Percentiles rank a stretch among this genome's conserved stretches.
Conservation (phyloP, 1,139 yeast species). For the Diutina pseudorugosa region DNA sequence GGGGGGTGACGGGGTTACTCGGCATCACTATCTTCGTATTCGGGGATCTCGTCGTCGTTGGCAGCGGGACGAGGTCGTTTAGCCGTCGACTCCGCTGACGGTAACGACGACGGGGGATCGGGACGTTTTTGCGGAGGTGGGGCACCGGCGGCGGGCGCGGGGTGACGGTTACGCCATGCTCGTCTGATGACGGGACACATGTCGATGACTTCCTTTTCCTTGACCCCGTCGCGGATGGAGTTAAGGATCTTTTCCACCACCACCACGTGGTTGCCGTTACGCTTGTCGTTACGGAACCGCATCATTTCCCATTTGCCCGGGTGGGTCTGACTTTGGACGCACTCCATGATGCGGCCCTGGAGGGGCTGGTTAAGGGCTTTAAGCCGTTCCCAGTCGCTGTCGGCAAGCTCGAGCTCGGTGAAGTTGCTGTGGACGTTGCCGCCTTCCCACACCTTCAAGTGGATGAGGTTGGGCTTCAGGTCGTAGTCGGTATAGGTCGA, state of each 20-base stretch:
- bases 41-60: slow-evolving; percentile 21
- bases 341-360: slow-evolving; percentile 86
- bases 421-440: slow-evolving; percentile 50
- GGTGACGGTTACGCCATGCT: slow-evolving; percentile 17
- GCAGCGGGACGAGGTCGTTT: slow-evolving; percentile 1
- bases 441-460: slow-evolving; percentile 75
- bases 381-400: slow-evolving; percentile 73
- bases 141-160: neutral
- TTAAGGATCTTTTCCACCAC: slow-evolving; percentile 74
- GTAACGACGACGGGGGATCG: slow-evolving; percentile 6
- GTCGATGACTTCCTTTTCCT: slow-evolving; percentile 57
- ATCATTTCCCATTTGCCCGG: slow-evolving; percentile 69
- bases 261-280: slow-evolving; percentile 71
- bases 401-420: slow-evolving; percentile 47
- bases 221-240: slow-evolving; percentile 80
- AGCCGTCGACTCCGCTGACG: slow-evolving; percentile 7
- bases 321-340: slow-evolving; percentile 41
- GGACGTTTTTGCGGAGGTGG: slow-evolving; percentile 6
- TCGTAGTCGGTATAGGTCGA: slow-evolving; percentile 76
- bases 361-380: slow-evolving; percentile 67
- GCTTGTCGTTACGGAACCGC: slow-evolving; percentile 87
- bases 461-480: slow-evolving; percentile 50
- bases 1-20: slow-evolving; percentile 8
- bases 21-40: slow-evolving; percentile 32
- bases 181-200: slow-evolving; percentile 22